Base-by-base conservation (phyloP, 179 eudicot genomes). In the Drosera spatulata region DNA sequence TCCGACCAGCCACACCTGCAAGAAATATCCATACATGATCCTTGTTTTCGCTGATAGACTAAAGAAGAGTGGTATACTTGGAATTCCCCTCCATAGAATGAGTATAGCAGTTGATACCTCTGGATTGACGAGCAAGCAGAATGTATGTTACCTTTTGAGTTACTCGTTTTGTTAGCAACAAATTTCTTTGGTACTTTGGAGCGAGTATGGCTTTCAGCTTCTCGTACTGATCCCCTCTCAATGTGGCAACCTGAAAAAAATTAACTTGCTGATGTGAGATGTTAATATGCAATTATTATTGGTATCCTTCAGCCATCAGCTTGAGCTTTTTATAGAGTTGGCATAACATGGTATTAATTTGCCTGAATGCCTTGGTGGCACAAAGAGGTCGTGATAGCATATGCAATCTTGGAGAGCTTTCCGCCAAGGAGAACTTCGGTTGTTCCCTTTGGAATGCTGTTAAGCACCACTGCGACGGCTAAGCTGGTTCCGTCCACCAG, bases 401-500 rank as follows among this genome's bases (percentile, higher is more conserved):
- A 66, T 33, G 82, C 82, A 58, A 82, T 76, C 74, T 82, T 82
- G 59, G 73, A 63, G 13, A 71, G 55, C 13, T 70, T 56, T 6
- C 84, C 85, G 53, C 82, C 50, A 55, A 77, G 69, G 39, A 22
- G 33, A 22, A 22, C 33, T 22, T 22, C 33, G 33, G 33, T 22
- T 22, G 33, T 22, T 22, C 33, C 79, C 48, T 69, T 65, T 4
- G 88, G 84, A 6, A 82, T 79, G 75, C 66, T 75, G 54, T 85
- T 77, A 4, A 82, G 66, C 53, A 82, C 85, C 49, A 79, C 62
- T 1, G 81, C 81, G 15, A 74, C 82, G 6, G 76, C 80, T 61
- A 82, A 65, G 51, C 88, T 77, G 61, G 80, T 80, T 38, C 85
- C 88, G 54, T 82, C 85, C 2, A 82, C 81, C 50, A 82, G 50